Conservation (phyloP, 164 flowering plant species). For the Houttuynia cordata region DNA sequence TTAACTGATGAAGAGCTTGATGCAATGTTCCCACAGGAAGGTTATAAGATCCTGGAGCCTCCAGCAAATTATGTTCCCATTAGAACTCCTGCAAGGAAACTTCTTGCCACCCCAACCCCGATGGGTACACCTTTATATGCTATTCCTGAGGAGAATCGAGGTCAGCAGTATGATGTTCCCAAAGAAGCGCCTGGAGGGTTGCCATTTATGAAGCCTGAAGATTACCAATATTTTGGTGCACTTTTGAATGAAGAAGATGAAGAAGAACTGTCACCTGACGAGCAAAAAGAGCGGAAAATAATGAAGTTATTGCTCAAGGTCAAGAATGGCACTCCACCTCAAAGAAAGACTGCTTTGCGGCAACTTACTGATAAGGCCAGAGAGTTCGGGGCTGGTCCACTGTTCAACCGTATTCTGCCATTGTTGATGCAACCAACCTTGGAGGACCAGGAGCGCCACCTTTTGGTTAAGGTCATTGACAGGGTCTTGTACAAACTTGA, state of each 20-base stretch:
- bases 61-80: slow-evolving; percentile 92
- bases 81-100: slow-evolving; percentile 95
- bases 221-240: slow-evolving; percentile 78
- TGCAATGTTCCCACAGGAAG: slow-evolving; percentile 88
- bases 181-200: slow-evolving; percentile 83
- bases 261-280: slow-evolving; percentile 83
- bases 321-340: slow-evolving; percentile 98
- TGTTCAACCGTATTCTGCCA: slow-evolving; percentile 83
- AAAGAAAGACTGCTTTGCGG: slow-evolving; percentile 91
- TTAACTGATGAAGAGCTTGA: slow-evolving; percentile 97
- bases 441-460: slow-evolving; percentile 98
- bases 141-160: slow-evolving; percentile 92
- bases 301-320: slow-evolving; percentile 96
- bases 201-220: slow-evolving; percentile 96
- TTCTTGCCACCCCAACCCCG: slow-evolving; percentile 94
- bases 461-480: slow-evolving; percentile 93
- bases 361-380: slow-evolving; percentile 97
- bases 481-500: slow-evolving; percentile 92
- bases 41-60: slow-evolving; percentile 86
- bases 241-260: slow-evolving; percentile 86
- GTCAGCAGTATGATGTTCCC: slow-evolving; percentile 93
- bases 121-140: slow-evolving; percentile 73
- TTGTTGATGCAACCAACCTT: slow-evolving; percentile 95
- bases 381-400: slow-evolving; percentile 94
- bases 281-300: slow-evolving; percentile 96